Evolutionary conservation across 176 grass and related monocot species (phyloP).

Genomic region (Oryza meyeriana): DNA sequence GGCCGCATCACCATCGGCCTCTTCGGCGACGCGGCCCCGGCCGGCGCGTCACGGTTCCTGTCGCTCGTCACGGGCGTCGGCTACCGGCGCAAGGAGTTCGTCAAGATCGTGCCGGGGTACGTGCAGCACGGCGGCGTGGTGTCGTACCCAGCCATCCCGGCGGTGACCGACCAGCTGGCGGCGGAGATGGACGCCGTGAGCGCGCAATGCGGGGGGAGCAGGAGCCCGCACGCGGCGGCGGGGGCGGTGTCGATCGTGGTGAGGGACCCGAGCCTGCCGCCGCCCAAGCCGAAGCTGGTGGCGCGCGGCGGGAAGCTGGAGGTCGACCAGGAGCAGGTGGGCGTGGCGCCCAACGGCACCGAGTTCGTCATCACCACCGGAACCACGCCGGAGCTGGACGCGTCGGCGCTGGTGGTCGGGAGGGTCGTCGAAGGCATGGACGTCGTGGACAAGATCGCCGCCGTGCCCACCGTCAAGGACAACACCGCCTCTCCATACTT

Average conservation of each 20-base stretch:
- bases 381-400: slow-evolving; percentile 66
- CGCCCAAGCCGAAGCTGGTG: slow-evolving; percentile 84
- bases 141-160: slow-evolving; percentile 39
- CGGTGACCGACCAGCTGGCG: slow-evolving; percentile 38
- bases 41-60: slow-evolving; percentile 61
- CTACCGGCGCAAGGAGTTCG: slow-evolving; percentile 91
- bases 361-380: slow-evolving; percentile 71
- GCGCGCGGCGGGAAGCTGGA: slow-evolving; percentile 65
- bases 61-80: slow-evolving; percentile 65
- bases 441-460: slow-evolving; percentile 66
- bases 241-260: slow-evolving; percentile 71
- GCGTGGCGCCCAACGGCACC: slow-evolving; percentile 66
- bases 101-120: slow-evolving; percentile 75
- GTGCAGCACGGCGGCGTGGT: slow-evolving; percentile 83
- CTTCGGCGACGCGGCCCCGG: slow-evolving; percentile 46
- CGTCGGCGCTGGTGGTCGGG: slow-evolving; percentile 59
- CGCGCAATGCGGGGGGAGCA: slow-evolving; percentile 33
- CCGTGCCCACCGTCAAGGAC: slow-evolving; percentile 76
- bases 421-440: slow-evolving; percentile 87
- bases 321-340: slow-evolving; percentile 66
- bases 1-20: slow-evolving; percentile 77
- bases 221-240: slow-evolving; percentile 33
- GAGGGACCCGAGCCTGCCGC: slow-evolving; percentile 68
- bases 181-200: slow-evolving; percentile 51
- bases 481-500: slow-evolving; percentile 82